A percentile compares a stretch with the other conserved stretches of the same genome.
phyloP scores from a whole-genome alignment of 2,329 filamentous ascomycete genomes.

The Apiospora saccharicola region DNA sequence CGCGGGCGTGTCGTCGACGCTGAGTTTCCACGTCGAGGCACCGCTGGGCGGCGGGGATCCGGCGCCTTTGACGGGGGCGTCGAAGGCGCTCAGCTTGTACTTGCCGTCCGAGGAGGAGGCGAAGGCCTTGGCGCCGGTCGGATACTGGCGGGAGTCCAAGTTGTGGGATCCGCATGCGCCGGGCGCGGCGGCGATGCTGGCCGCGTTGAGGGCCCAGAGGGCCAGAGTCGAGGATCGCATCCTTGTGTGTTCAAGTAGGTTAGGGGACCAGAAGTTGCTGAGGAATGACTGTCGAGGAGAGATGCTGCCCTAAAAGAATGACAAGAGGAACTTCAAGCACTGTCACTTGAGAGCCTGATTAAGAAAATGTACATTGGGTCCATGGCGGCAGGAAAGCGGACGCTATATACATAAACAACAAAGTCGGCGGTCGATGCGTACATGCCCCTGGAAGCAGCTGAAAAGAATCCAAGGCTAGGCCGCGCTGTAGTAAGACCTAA shows the following conservation, averaged over 20 bases:
- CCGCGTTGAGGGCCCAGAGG: constrained; percentile 22
- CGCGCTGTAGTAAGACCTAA: constrained; percentile 9
- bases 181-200: constrained; percentile 4
- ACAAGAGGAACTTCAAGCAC: not conserved
- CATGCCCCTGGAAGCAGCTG: not conserved
- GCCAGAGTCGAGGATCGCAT: constrained; percentile 25
- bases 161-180: not conserved
- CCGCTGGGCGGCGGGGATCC: constrained; percentile 39
- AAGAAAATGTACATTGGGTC: too few species aligned
- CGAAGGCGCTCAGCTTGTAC: constrained; percentile 45
- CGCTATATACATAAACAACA: not conserved
- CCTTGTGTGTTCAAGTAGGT: not conserved
- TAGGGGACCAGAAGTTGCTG: not conserved
- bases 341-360: not conserved
- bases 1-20: constrained; percentile 46
- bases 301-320: not conserved
- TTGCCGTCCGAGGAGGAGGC: constrained; percentile 46
- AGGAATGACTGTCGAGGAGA: not conserved
- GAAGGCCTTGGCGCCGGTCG: constrained; percentile 40
- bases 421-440: not conserved
- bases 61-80: constrained; percentile 44
- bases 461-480: not conserved
- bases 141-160: not conserved
- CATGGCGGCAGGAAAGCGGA: not conserved
- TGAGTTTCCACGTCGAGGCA: constrained; percentile 47